phyloP scores from a whole-genome alignment of 306 rosid genomes.

The Vigna hirtella region DNA sequence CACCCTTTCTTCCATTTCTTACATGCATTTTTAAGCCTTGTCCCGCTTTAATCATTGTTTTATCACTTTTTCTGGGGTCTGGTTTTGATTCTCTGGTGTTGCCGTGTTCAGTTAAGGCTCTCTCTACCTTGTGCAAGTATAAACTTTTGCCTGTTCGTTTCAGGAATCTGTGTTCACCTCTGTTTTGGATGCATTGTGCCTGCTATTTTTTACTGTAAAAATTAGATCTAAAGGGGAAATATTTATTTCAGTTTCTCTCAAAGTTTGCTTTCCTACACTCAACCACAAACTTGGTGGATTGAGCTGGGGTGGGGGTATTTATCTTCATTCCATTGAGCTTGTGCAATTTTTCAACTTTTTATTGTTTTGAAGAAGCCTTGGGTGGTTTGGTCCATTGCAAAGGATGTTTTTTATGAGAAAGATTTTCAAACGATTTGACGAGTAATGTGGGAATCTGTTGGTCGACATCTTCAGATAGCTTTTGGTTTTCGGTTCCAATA shows the following conservation, averaged over 20 bases:
- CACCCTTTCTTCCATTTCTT: background rate
- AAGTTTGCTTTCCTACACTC: slow-evolving; percentile 8
- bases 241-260: background rate
- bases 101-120: background rate
- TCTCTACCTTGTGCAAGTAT: slow-evolving; percentile 16
- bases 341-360: background rate
- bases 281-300: background rate
- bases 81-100: background rate
- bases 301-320: background rate
- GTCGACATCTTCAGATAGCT: background rate
- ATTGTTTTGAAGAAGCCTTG: slow-evolving; percentile 1
- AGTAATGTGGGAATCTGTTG: slow-evolving; percentile 7
- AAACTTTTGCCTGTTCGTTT: slow-evolving; percentile 18
- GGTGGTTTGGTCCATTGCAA: slow-evolving; percentile 18
- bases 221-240: slow-evolving; percentile 37
- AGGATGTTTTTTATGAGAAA: background rate
- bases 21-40: slow-evolving; percentile 40
- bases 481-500: background rate
- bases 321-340: background rate
- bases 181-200: background rate
- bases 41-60: slow-evolving; percentile 2
- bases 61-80: background rate
- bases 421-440: slow-evolving; percentile 25
- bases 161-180: slow-evolving; percentile 12
- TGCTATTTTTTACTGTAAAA: slow-evolving; percentile 8